Conservation (phyloP, 2,329 filamentous ascomycete genomes). For the Fusarium torulosum region DNA sequence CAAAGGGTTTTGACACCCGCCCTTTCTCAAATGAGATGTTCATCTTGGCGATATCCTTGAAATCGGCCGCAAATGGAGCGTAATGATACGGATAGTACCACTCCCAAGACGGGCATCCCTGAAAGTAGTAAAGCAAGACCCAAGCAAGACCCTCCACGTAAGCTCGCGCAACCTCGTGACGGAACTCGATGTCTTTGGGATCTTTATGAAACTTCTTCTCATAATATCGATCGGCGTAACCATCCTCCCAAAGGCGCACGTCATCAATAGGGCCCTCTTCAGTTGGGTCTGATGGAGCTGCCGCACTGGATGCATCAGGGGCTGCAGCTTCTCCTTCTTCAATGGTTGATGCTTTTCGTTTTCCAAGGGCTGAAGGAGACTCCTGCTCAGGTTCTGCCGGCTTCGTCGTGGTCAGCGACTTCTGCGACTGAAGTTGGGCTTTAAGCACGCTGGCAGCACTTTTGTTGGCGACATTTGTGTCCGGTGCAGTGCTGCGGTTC, state of each 20-base stretch:
- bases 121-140: slow-evolving; percentile 97
- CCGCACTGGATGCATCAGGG: slow-evolving; percentile 65
- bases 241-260: slow-evolving; percentile 93
- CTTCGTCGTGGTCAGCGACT: slow-evolving; percentile 36
- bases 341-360: slow-evolving; percentile 81
- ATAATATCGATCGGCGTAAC: slow-evolving; percentile 96
- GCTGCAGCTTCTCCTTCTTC: slow-evolving; percentile 73
- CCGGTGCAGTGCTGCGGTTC: slow-evolving; percentile 74
- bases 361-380: slow-evolving; percentile 69
- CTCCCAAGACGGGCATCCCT: slow-evolving; percentile 97
- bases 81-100: slow-evolving; percentile 99
- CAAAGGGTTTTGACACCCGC: slow-evolving; percentile 88
- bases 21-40: slow-evolving; percentile 86
- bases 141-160: slow-evolving; percentile 96
- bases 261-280: slow-evolving; percentile 81
- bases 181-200: slow-evolving; percentile 84
- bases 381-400: slow-evolving; percentile 51
- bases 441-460: slow-evolving; percentile 92
- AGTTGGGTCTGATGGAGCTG: slow-evolving; percentile 58
- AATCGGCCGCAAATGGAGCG: slow-evolving; percentile 96
- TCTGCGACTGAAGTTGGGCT: slow-evolving; percentile 73
- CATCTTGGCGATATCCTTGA: slow-evolving; percentile 84
- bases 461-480: slow-evolving; percentile 88
- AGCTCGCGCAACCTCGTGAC: slow-evolving; percentile 87
- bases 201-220: slow-evolving; percentile 94